phyloP scores from a whole-genome alignment of 2,329 filamentous ascomycete species.

The Dactylella cylindrospora region DNA sequence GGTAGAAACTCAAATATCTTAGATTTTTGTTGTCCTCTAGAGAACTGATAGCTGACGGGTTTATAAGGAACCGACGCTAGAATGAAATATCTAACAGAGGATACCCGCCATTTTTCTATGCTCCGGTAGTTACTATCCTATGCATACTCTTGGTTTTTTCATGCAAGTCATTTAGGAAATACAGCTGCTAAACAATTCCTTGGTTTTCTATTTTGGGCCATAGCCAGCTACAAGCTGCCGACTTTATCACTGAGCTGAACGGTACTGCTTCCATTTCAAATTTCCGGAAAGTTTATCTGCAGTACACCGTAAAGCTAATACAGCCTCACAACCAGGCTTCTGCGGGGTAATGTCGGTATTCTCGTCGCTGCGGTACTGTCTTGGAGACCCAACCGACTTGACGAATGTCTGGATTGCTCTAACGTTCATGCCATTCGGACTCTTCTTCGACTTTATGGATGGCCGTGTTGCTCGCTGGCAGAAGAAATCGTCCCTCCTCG shows the following conservation, averaged over 20 bases:
- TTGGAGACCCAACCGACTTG: conserved; percentile 67
- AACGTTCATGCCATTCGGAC: conserved; percentile 81
- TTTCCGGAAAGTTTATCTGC: neutral
- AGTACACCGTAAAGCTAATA: conserved; percentile 16
- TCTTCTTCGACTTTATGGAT: conserved; percentile 98
- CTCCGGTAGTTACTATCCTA: conserved; percentile 51
- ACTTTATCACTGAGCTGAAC: conserved; percentile 81
- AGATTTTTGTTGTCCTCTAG: too few species aligned
- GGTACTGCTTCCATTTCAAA: conserved; percentile 54
- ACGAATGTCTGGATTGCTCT: conserved; percentile 79
- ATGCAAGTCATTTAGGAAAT: neutral
- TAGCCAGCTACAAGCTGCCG: conserved; percentile 68
- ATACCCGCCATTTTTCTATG: conserved; percentile 52
- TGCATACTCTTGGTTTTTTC: neutral
- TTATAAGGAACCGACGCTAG: conserved; percentile 44
- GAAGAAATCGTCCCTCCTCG: conserved; percentile 96
- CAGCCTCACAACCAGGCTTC: conserved; percentile 60
- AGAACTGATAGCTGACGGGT: too few species aligned
- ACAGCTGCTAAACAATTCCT: neutral
- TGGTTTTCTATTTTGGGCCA: conserved; percentile 48
- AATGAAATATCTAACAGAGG: conserved; percentile 42
- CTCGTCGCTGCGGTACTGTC: conserved; percentile 88
- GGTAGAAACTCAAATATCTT: too few species aligned
- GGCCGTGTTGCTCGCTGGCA: conserved; percentile 95
- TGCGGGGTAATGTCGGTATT: conserved; percentile 95